A percentile compares a stretch with the other conserved stretches of the same genome.
Evolutionary conservation across 164 flowering plant genomes (phyloP).

Genomic region (Sedum album): DNA sequence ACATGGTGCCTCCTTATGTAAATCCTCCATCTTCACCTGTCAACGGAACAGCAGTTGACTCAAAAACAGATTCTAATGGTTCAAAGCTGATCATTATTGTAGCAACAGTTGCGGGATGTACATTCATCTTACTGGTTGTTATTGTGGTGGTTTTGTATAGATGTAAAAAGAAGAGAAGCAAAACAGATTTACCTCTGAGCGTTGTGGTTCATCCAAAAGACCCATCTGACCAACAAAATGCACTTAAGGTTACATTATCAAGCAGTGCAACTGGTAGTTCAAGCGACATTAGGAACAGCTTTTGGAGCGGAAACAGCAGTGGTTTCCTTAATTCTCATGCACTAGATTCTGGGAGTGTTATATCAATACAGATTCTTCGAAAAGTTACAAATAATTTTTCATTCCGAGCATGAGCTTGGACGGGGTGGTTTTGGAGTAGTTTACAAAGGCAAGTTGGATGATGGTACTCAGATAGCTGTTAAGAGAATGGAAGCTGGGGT

Average conservation of each 20-base stretch:
- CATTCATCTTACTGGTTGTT: conserved; percentile 17
- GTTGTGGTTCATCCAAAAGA: conserved; percentile 51
- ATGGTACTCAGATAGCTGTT: conserved; percentile 68
- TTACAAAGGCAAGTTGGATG: conserved; percentile 64
- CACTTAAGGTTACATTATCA: conserved; percentile 43
- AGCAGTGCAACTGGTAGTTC: conserved; percentile 23
- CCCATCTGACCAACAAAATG: conserved; percentile 40
- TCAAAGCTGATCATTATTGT: conserved; percentile 12
- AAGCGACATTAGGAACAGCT: conserved; percentile 22
- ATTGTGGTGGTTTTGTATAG: conserved; percentile 22
- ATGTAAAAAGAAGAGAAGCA: conserved; percentile 28
- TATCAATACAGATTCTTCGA: conserved; percentile 47
- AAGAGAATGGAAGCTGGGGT: conserved; percentile 72
- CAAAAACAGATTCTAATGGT: conserved; percentile 1
- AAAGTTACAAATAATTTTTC: conserved; percentile 60
- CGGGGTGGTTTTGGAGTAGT: conserved; percentile 78
- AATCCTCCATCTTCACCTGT: conserved; percentile 15
- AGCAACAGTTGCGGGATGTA: conserved; percentile 20
- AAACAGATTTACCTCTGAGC: conserved; percentile 21
- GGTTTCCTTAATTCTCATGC: conserved; percentile 23
- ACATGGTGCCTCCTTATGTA: not conserved
- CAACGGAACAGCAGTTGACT: conserved; percentile 4
- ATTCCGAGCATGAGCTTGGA: conserved; percentile 59
- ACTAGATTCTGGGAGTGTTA: conserved; percentile 59
- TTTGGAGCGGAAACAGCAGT: conserved; percentile 27